A percentile compares a stretch with the other conserved stretches of the same genome.
These are phyloP conservation scores for Cryptococcus sp. DNA, from an alignment of 1,284 basidiomycete species.

Conservation along the genomic window DNA sequence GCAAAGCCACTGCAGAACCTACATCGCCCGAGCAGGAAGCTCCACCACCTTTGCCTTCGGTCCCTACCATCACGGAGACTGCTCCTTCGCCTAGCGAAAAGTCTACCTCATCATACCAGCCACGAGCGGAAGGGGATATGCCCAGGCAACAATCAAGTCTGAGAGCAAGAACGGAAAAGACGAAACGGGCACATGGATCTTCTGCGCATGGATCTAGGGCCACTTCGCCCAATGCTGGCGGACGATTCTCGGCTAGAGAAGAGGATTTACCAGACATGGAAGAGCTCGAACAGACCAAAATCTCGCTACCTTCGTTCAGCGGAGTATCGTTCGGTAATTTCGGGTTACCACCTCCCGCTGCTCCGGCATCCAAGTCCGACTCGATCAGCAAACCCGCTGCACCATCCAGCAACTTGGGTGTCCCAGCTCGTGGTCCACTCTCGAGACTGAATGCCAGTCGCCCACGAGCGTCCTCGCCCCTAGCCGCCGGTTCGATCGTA, in stretches of 20 bases:
- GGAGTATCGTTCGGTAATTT: conserved; percentile 32
- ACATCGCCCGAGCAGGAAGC: conserved; percentile 21
- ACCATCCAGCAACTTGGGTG: conserved; percentile 6
- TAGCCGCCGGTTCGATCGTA: conserved; percentile 33
- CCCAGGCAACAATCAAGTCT: conserved; percentile 36
- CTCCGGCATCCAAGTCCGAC: neutral
- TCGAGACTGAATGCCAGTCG: conserved; percentile 27
- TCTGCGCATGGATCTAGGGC: conserved; percentile 37
- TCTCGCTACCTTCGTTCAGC: conserved; percentile 36
- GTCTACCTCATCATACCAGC: conserved; percentile 20
- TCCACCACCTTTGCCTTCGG: conserved; percentile 6
- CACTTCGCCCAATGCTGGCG: conserved; percentile 26
- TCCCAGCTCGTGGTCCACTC: conserved; percentile 16
- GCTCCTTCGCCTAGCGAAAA: conserved; percentile 35
- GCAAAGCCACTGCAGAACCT: conserved; percentile 22
- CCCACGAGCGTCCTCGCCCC: conserved; percentile 41
- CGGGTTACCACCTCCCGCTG: conserved; percentile 2
- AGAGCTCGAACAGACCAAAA: conserved; percentile 38
- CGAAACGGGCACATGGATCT: conserved; percentile 36
- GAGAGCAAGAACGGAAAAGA: conserved; percentile 32
- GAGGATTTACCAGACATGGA: conserved; percentile 46
- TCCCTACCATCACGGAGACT: conserved; percentile 38
- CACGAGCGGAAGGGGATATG: conserved; percentile 21
- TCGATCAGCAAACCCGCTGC: neutral
- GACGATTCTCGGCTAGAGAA: conserved; percentile 44